phyloP scores from a whole-genome alignment of 1,284 basidiomycete genomes.

The Erythrobasidium hasegawianum region DNA sequence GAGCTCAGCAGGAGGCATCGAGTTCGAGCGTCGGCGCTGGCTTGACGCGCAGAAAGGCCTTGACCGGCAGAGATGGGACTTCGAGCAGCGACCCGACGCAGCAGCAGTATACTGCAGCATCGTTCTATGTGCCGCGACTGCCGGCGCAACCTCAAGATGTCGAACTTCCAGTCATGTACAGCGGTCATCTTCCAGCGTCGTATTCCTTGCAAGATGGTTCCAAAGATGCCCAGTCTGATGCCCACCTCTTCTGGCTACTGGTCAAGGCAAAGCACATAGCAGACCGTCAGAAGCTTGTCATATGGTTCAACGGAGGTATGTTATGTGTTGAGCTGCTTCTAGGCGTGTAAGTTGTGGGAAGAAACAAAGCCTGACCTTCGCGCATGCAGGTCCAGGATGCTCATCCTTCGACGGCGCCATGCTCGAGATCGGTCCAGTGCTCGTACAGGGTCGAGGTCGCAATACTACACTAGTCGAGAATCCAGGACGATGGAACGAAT shows the following conservation, averaged over 20 bases:
- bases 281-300: conserved; percentile 65
- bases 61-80: no score
- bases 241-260: conserved; percentile 59
- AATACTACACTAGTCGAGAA: conserved; percentile 67
- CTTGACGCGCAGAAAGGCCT: no score
- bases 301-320: conserved; percentile 27
- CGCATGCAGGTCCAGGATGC: conserved; percentile 83
- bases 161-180: conserved; percentile 42
- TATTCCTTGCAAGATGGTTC: conserved; percentile 35
- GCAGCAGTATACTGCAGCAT: conserved; percentile 25
- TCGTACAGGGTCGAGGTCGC: conserved; percentile 52
- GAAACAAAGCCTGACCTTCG: conserved; percentile 46
- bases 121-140: conserved; percentile 41
- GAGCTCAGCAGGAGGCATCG: no score
- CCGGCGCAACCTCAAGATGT: conserved; percentile 39
- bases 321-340: conserved; percentile 1
- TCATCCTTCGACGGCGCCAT: conserved; percentile 95
- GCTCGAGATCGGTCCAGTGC: conserved; percentile 96
- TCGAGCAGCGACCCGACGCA: not conserved
- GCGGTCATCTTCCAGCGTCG: conserved; percentile 43
- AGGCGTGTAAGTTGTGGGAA: no score
- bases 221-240: conserved; percentile 15
- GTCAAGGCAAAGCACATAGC: conserved; percentile 79
- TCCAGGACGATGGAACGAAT: conserved; percentile 92
- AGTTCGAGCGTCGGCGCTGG: no score